Conservation (phyloP, 2,329 filamentous ascomycete genomes). For the Pestalotiopsis sp. region DNA sequence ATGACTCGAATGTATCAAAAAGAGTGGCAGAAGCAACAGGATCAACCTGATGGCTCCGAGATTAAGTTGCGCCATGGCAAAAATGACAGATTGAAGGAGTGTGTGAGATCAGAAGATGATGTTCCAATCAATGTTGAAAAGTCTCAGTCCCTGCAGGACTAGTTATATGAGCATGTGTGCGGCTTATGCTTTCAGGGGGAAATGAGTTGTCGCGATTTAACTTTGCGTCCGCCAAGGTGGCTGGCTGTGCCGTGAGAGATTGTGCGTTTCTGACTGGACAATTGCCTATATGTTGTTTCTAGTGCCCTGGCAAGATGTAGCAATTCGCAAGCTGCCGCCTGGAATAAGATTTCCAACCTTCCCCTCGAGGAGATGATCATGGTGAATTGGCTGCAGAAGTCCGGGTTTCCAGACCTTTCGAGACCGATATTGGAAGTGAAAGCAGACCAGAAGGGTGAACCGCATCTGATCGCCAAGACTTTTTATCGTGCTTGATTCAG, state of each 20-base stretch:
- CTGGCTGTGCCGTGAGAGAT: background rate
- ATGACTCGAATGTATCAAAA: conserved; percentile 3
- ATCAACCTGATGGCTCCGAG: background rate
- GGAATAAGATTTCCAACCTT: background rate
- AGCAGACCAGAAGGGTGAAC: background rate
- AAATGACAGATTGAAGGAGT: background rate
- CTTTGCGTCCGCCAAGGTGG: background rate
- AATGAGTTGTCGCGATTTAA: background rate
- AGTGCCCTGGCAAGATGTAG: background rate
- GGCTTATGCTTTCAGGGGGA: conserved; percentile 1
- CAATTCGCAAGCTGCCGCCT: background rate
- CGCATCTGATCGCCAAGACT: no score
- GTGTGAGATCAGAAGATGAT: background rate
- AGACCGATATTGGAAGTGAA: background rate
- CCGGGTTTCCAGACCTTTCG: background rate
- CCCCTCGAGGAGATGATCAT: background rate
- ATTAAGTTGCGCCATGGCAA: background rate
- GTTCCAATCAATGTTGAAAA: background rate
- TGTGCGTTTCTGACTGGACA: background rate
- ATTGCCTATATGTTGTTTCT: background rate
- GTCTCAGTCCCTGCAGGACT: background rate
- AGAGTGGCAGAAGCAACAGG: background rate
- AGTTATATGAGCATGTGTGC: background rate
- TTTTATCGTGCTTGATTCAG: no score
- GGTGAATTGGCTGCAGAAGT: background rate